Evolutionary conservation across 371 early-diverging fungal species (phyloP).

Genomic region (Capillidium heterosporum): DNA sequence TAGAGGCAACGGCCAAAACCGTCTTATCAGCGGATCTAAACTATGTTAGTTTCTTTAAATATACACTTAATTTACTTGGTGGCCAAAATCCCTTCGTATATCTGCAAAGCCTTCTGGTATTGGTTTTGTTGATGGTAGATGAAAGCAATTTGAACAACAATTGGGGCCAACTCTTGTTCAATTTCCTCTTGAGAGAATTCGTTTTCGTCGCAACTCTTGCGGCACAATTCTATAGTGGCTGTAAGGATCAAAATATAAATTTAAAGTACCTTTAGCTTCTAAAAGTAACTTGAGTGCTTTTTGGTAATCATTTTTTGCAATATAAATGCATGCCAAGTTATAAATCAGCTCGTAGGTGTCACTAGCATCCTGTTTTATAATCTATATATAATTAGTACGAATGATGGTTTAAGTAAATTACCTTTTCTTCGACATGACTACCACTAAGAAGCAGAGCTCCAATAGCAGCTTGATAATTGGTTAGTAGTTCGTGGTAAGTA

Average conservation of each 20-base stretch:
- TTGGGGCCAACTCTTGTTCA: slow-evolving; percentile 4
- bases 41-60: not conserved
- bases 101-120: not conserved
- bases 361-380: not conserved
- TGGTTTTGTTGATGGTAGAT: not conserved
- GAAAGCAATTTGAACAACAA: slow-evolving; percentile 2
- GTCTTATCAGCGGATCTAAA: not conserved
- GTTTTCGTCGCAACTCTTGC: not conserved
- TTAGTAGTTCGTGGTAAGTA: not conserved
- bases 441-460: not conserved
- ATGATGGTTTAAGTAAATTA: not conserved
- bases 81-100: not conserved
- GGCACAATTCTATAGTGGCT: not conserved
- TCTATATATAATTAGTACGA: not conserved
- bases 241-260: not conserved
- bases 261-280: not conserved
- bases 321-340: not conserved
- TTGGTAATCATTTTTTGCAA: not conserved
- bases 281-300: not conserved
- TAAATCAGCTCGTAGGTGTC: slow-evolving; percentile 1
- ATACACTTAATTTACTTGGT: not conserved
- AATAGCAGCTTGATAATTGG: slow-evolving; percentile 6
- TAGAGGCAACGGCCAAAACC: not conserved
- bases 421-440: not conserved
- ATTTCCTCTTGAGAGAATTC: slow-evolving; percentile 3